Evolutionary conservation across 2,329 filamentous ascomycete species (phyloP).

Genomic region (Fusarium sp.): DNA sequence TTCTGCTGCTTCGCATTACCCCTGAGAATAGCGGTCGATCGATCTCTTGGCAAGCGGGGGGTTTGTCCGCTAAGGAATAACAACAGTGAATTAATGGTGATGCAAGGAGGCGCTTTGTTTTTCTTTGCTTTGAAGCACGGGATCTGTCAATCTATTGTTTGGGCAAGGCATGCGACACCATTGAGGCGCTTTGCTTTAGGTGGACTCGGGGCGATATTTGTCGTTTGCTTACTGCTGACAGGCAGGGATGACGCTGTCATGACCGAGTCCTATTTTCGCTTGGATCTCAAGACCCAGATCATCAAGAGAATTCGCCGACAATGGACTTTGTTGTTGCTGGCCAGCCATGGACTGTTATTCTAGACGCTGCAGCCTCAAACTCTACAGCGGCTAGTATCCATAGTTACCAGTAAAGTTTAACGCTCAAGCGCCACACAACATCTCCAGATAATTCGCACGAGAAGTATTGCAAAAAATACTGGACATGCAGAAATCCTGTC

Average conservation of each 20-base stretch:
- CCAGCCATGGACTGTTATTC: background rate
- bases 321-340: background rate
- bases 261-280: background rate
- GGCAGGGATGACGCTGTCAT: constrained; percentile 10
- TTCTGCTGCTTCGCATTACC: constrained; percentile 17
- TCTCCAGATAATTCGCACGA: no score
- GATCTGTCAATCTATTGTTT: background rate
- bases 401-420: background rate
- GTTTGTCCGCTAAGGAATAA: background rate
- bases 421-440: background rate
- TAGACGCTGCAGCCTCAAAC: background rate
- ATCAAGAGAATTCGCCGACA: background rate
- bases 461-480: background rate
- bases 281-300: background rate
- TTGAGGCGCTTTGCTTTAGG: background rate
- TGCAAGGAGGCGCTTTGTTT: constrained; percentile 2
- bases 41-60: constrained; percentile 28
- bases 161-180: background rate
- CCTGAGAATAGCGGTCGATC: constrained; percentile 30
- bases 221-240: constrained; percentile 4
- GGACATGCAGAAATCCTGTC: background rate
- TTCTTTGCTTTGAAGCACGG: background rate
- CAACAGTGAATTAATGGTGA: background rate
- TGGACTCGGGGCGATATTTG: background rate
- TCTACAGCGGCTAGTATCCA: background rate